A percentile compares a stretch with the other conserved stretches of the same genome.
Evolutionary conservation across 192 early-diverging fungal genomes (phyloP).

Genomic region (Coemansia nantahalensis): DNA sequence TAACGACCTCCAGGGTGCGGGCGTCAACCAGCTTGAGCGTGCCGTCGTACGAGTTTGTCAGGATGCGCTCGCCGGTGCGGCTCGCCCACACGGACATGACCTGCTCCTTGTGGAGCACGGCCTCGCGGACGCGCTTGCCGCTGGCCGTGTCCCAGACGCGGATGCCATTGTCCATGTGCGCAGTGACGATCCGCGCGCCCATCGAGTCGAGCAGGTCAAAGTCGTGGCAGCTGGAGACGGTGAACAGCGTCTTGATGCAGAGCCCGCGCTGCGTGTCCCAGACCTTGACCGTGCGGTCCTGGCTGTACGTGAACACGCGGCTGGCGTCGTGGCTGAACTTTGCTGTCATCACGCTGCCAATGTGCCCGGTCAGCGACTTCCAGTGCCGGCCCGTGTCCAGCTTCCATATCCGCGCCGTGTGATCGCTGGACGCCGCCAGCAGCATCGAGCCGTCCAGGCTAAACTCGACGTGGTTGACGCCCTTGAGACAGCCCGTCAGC

Average conservation of each 20-base stretch:
- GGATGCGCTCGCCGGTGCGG: slow-evolving; percentile 55
- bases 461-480: slow-evolving; percentile 73
- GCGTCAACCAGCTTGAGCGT: slow-evolving; percentile 83
- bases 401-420: slow-evolving; percentile 85
- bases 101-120: slow-evolving; percentile 85
- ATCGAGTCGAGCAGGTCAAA: slow-evolving; percentile 73
- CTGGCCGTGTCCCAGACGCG: slow-evolving; percentile 87
- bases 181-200: slow-evolving; percentile 80
- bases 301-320: slow-evolving; percentile 88
- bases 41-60: slow-evolving; percentile 95
- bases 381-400: slow-evolving; percentile 71
- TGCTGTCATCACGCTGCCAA: slow-evolving; percentile 88
- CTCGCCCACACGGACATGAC: slow-evolving; percentile 82
- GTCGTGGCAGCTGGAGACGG: slow-evolving; percentile 94
- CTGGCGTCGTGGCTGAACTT: slow-evolving; percentile 77
- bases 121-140: slow-evolving; percentile 78
- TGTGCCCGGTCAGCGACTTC: slow-evolving; percentile 94
- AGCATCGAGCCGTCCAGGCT: slow-evolving; percentile 42
- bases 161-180: slow-evolving; percentile 92
- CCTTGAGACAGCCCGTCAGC: slow-evolving; percentile 79
- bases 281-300: slow-evolving; percentile 93
- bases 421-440: slow-evolving; percentile 84
- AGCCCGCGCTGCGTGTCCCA: slow-evolving; percentile 92
- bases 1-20: slow-evolving; percentile 68
- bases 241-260: slow-evolving; percentile 89